Base-by-base conservation (phyloP, 495 filamentous ascomycete genomes). In the Staphylotrichum tortipilum region DNA sequence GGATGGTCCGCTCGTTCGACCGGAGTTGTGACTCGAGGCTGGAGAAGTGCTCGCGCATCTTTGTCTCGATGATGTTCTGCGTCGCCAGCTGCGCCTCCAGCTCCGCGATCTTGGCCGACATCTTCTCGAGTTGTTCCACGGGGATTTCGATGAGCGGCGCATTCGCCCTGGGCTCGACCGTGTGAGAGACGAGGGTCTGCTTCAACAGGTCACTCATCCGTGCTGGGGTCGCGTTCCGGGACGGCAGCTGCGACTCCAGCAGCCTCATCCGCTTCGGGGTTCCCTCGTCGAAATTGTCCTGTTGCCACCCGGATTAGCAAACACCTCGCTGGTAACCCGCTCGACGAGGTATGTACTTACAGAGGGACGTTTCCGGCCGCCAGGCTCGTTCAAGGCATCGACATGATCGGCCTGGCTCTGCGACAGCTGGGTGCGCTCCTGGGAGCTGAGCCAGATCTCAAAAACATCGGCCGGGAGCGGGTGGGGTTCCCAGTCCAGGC, bases 391-490 rank as follows among this genome's bases (percentile, higher is more conserved):
- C 15, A 31, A 50, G 3, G 54, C 30, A 23, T 46, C 33, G 28
- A 22, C 35, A 10, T 39, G 10, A 12, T 29, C 12, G 9, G 18
- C 28, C 14, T 39, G 24, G 33, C 31, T 33, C 29, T 54, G 57
- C 5, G 48, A 35, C 12, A 38, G 37, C 26, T 55, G 52, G 0
- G 44, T 49, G n/a, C 39, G 50, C 24, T 48, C 19, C 15, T 56
- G 61, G 0, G 56, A 53, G 37, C 17, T 50, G 7, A 55, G 45
- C 43, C 67, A 61, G 14, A 68, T 47, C 15, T 71, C 66, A 17
- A 74, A 65, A 4, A 73, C 53, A 0, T 63, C 50, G 1, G 62
- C 57, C 0, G 71, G 69, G 0, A 76, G 44, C 7, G 51, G 34
- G 3, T 61, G 59, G 1, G 67, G 60, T 1, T 62, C 61, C 65